Conservation (phyloP, 495 filamentous ascomycete species). For the Echria macrotheca region DNA sequence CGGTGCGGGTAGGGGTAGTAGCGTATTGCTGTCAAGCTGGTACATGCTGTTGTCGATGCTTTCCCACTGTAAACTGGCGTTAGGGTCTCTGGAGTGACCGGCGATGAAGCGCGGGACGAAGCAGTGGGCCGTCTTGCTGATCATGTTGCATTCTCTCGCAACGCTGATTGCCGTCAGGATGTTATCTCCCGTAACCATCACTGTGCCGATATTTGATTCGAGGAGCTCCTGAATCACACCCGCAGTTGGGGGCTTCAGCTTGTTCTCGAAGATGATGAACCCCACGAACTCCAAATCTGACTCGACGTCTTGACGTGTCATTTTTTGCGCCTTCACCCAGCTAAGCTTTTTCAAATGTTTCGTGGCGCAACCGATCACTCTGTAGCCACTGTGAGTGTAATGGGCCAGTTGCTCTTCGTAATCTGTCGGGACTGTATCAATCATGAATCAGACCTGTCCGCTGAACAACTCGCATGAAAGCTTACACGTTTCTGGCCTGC, state of each 20-base stretch:
- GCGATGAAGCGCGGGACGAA: constrained; percentile 87
- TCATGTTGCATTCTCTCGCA: constrained; percentile 82
- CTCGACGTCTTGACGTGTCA: constrained; percentile 81
- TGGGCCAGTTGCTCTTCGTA: constrained; percentile 82
- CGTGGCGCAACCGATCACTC: constrained; percentile 95
- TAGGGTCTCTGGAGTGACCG: constrained; percentile 63
- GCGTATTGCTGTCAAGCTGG: constrained; percentile 67
- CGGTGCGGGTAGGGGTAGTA: constrained; percentile 68
- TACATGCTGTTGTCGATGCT: constrained; percentile 79
- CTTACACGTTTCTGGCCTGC: constrained; percentile 70
- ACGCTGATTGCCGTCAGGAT: constrained; percentile 97
- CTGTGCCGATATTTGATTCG: constrained; percentile 75
- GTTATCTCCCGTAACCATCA: constrained; percentile 99
- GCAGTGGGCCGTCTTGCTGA: constrained; percentile 75
- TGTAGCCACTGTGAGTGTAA: constrained; percentile 92
- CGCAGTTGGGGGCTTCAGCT: constrained; percentile 79
- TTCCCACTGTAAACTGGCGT: constrained; percentile 76
- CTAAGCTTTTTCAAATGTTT: constrained; percentile 80
- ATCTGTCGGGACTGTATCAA: constrained; percentile 75
- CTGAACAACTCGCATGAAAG: too few species aligned
- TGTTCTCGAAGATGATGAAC: constrained; percentile 99
- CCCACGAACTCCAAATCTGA: constrained; percentile 77
- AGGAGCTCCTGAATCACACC: constrained; percentile 76
- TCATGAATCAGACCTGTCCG: constrained; percentile 18
- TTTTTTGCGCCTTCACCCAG: constrained; percentile 91